Evolutionary conservation across 2,329 filamentous ascomycete species (phyloP), one percentile per base, ranked within the genome.

Genomic region (Scedosporium apiospermum): DNA sequence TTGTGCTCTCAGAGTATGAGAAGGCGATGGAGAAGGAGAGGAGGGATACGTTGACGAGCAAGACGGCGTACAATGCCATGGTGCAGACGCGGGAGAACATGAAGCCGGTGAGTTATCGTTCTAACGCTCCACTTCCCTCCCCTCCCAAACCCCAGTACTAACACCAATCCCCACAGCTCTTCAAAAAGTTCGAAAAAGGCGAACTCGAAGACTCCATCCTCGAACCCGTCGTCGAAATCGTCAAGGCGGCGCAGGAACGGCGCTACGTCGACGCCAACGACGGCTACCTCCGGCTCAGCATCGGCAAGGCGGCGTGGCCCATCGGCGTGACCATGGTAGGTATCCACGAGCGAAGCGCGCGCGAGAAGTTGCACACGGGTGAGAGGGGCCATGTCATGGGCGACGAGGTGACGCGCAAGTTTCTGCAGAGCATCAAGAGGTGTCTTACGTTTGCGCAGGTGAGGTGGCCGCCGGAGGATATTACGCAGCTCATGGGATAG

Each of bases 311-410:
- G 68, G 95, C 95, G 16, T 99, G 95, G 95, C 95, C 95, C 26
- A 99, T 99, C 71, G 95, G 95, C 76, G 95, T 99, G 46, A 99
- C 95, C 74, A 99, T 98, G 95, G 95, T 99, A 71, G 95, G 95
- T 80, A 99, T 99, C 69, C 95, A 99, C 83, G 95, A 98, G 80
- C 87, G 95, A 71, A 95, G 89, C 67, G 93, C 95, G 21, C 85
- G 95, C 66, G 95, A 99, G 77, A 99, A 99, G 77, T 78, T 99
- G 64, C 93, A 98, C 72, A 86, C 95, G 73, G 88, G 88, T 64
- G 86, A 88, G 71, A 88, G 92, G 70, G 95, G 93, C 3, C 93
- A 99, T 74, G 96, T 98, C 69, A 92, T 99, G 88, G 93, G 92
- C 63, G 95, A 98, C 72, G 95, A 99, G 77, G 87, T 89, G 55